Evolutionary conservation across 225 moss, liverwort and hornwort species (phyloP), one percentile per base, ranked within the genome.

Genomic region (Asterella californica): DNA sequence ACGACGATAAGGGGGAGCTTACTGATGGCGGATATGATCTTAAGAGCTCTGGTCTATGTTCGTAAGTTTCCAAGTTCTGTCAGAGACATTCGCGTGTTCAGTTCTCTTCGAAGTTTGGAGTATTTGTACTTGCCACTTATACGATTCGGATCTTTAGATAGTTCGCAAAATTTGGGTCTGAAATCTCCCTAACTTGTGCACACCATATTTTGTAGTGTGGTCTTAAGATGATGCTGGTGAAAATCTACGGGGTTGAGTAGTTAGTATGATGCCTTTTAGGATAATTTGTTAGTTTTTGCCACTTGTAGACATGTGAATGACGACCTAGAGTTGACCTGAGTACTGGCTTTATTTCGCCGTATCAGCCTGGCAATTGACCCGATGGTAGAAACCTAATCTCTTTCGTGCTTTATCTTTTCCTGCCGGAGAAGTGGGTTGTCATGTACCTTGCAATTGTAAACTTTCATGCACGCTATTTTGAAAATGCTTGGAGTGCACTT

Each of bases 11-110:
- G 9, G 92, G 92, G 14, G 97, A 94, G 84, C 92, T 97, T 33
- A 49, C 90, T 61, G 94, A 97, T 77, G 97, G 97, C 0, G 97
- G 97, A 64, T 90, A 87, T 42, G 97, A 97, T n/a, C 91, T 97
- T 91, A 97, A 38, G 59, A 85, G 85, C n/a, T 91, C 93, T 4
- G 94, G 94, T 15, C 62, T 94, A 78, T 91, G 79, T 50, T 83
- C 79, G 86, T 88, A 82, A 33, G 83, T 70, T 81, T 32, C 53
- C 47, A 49, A 25, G 14, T 2, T 32, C 45, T 15, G 29, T 50
- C 32, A 17, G 11, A 34, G 15, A 50, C 48, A 50, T 49, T 18
- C n/a, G n/a, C 1, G 52, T 0, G 15, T 32, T 12, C 24, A 22
- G 27, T 72, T 22, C 30, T 27, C 22, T 57, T n/a, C n/a, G n/a